A percentile compares a stretch with the other conserved stretches of the same genome.
Evolutionary conservation across 306 rosid genomes (phyloP).

Genomic region (Purshia tridentata): DNA sequence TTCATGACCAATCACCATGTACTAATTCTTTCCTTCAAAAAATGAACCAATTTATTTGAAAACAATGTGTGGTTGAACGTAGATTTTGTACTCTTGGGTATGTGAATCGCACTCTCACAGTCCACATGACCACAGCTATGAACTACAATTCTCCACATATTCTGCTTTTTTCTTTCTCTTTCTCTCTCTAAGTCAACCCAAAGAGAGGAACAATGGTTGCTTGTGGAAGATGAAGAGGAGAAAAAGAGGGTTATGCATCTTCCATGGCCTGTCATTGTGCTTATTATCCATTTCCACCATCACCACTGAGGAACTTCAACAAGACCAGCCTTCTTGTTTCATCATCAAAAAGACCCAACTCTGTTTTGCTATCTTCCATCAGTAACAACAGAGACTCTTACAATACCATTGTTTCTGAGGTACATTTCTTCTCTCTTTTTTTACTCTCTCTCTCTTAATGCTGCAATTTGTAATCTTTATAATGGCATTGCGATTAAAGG

Average conservation of each 20-base stretch:
- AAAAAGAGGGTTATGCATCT: constrained; percentile 58
- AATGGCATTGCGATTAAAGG: constrained; percentile 15
- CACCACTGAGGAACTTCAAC: constrained; percentile 37
- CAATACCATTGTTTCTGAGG: constrained; percentile 81
- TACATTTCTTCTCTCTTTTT: constrained; percentile 15
- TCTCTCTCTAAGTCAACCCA: constrained; percentile 8
- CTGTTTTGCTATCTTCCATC: constrained; percentile 48
- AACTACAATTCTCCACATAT: constrained; percentile 41
- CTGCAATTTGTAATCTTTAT: background rate
- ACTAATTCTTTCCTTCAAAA: background rate
- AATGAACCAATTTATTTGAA: background rate
- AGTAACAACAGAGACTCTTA: constrained; percentile 50
- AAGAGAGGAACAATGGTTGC: constrained; percentile 46
- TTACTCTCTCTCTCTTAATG: background rate
- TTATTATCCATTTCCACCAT: constrained; percentile 53
- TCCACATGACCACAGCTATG: constrained; percentile 43
- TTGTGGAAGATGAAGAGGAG: constrained; percentile 56
- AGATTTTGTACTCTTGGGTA: constrained; percentile 37
- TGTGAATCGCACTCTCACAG: constrained; percentile 33
- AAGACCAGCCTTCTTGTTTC: constrained; percentile 28
- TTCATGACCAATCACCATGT: constrained; percentile 31
- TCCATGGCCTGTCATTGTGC: constrained; percentile 82
- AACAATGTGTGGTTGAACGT: constrained; percentile 47
- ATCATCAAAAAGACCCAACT: constrained; percentile 42
- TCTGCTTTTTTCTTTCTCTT: background rate